A percentile compares a stretch with the other conserved stretches of the same genome.
Conservation (phyloP, 176 grass and related monocot genomes). For the Hordeum vulgare region MorexV3_pseudomolecules_assembly NC_058519.1:5315709-5316208, state of each 20-base stretch:
- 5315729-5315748: not conserved
- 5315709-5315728: constrained; percentile 4
- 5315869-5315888: constrained; percentile 62
- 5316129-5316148: not conserved
- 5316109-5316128: constrained; percentile 1
- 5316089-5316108: constrained; percentile 19
- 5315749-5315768: not conserved
- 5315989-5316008: constrained; percentile 5
- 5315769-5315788: constrained; percentile 10
- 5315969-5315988: constrained; percentile 1
- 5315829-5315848: constrained; percentile 59
- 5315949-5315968: constrained; percentile 21
- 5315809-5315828: constrained; percentile 61
- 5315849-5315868: constrained; percentile 63
- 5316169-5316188: constrained; percentile 30
- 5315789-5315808: constrained; percentile 81
- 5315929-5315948: constrained; percentile 74
- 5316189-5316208: constrained; percentile 24
- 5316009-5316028: constrained; percentile 40
- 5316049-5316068: constrained; percentile 42
- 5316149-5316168: constrained; percentile 42
- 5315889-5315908: constrained; percentile 70
- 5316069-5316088: constrained; percentile 54
- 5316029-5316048: constrained; percentile 59
- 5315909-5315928: constrained; percentile 64